A percentile compares a stretch with the other conserved stretches of the same genome.
Evolutionary conservation across 176 grass and related monocot genomes (phyloP).

Genomic region (Carex pumila): DNA sequence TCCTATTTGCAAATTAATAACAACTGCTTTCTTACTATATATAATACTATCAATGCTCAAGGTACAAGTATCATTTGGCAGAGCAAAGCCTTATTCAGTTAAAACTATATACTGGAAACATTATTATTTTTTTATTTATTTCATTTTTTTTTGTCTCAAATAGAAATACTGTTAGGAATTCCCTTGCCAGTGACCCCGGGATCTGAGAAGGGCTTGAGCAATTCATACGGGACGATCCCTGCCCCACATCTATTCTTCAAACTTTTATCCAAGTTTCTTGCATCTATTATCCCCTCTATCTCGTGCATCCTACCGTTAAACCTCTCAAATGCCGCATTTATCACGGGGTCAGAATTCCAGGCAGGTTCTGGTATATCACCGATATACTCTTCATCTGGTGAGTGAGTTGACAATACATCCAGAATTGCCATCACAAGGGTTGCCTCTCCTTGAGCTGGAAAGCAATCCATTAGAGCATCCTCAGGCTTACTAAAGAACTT

Average conservation of each 20-base stretch:
- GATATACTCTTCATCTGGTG: slow-evolving; percentile 53
- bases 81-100: no score
- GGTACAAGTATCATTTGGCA: no score
- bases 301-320: slow-evolving; percentile 32
- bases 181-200: slow-evolving; percentile 38
- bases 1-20: no score
- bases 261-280: background rate
- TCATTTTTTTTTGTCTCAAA: slow-evolving; percentile 21
- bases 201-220: slow-evolving; percentile 36
- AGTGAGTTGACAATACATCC: slow-evolving; percentile 42
- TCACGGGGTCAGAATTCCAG: slow-evolving; percentile 23
- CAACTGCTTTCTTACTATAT: no score
- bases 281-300: slow-evolving; percentile 35
- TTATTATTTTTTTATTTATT: background rate
- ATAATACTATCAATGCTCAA: no score
- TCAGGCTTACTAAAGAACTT: slow-evolving; percentile 28
- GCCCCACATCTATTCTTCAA: slow-evolving; percentile 42
- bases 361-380: slow-evolving; percentile 13
- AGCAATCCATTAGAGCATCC: slow-evolving; percentile 9
- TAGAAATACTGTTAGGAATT: slow-evolving; percentile 66
- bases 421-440: slow-evolving; percentile 23
- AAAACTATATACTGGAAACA: no score
- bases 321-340: slow-evolving; percentile 24
- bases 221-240: slow-evolving; percentile 44
- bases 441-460: slow-evolving; percentile 40